A percentile compares a stretch with the other conserved stretches of the same genome.
Conservation (phyloP, 805 yeast genomes). For the Yamadazyma sp. region DNA sequence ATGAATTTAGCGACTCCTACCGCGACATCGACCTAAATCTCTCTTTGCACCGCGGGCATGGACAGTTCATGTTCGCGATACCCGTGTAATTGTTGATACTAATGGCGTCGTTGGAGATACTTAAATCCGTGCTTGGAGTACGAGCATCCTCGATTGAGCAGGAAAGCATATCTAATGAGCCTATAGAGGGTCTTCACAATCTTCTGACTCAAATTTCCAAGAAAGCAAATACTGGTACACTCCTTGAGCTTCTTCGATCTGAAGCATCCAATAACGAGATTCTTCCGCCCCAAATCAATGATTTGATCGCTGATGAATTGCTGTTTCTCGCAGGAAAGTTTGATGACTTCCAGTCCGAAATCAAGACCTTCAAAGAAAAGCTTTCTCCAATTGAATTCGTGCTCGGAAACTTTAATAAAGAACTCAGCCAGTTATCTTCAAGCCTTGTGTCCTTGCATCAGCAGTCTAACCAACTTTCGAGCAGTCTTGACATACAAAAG, state of each 20-base stretch:
- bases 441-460: slow-evolving; percentile 33
- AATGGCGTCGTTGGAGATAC: slow-evolving; percentile 1
- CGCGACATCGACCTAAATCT: too few species aligned
- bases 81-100: too few species aligned
- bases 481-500: slow-evolving; percentile 28
- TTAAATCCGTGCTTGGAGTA: slow-evolving; percentile 1
- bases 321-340: slow-evolving; percentile 17
- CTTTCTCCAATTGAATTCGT: slow-evolving; percentile 54
- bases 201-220: neutral
- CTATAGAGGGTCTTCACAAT: neutral
- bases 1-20: too few species aligned
- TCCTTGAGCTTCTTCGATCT: slow-evolving; percentile 6
- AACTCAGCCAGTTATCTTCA: slow-evolving; percentile 36
- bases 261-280: slow-evolving; percentile 4
- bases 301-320: slow-evolving; percentile 6
- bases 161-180: too few species aligned
- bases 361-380: slow-evolving; percentile 31
- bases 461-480: slow-evolving; percentile 31
- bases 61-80: too few species aligned
- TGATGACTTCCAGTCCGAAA: slow-evolving; percentile 23
- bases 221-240: neutral
- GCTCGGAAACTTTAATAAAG: slow-evolving; percentile 55
- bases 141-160: neutral
- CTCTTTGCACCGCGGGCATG: too few species aligned
- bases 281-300: neutral